Conservation (phyloP, 495 filamentous ascomycete species). For the Neurospora sp. region DNA sequence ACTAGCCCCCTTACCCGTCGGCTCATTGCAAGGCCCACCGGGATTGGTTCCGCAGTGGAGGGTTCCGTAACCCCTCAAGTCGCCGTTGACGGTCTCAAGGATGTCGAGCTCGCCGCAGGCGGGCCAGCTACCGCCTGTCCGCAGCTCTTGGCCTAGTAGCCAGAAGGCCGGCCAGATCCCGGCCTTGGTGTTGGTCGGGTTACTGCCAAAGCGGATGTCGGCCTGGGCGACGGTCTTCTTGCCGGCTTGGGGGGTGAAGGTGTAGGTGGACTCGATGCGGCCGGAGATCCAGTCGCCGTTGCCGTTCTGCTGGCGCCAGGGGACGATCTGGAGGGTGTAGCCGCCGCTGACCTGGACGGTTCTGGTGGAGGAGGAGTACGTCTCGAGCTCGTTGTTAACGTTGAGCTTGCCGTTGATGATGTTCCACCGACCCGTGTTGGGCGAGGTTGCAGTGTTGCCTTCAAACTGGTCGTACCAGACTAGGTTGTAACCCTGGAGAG, state of each 20-base stretch:
- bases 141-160: slow-evolving; percentile 36
- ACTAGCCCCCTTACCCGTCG: slow-evolving; percentile 25
- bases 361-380: slow-evolving; percentile 24
- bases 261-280: slow-evolving; percentile 35
- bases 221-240: slow-evolving; percentile 32
- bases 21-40: slow-evolving; percentile 38
- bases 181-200: slow-evolving; percentile 25
- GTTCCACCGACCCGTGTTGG: slow-evolving; percentile 32
- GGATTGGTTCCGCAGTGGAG: slow-evolving; percentile 33
- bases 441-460: slow-evolving; percentile 17
- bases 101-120: slow-evolving; percentile 42
- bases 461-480: slow-evolving; percentile 33
- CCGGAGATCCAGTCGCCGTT: slow-evolving; percentile 37
- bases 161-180: slow-evolving; percentile 48
- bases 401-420: slow-evolving; percentile 25
- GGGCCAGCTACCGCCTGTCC: slow-evolving; percentile 33
- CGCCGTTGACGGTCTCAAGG: slow-evolving; percentile 39
- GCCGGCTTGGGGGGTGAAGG: slow-evolving; percentile 33
- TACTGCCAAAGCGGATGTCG: slow-evolving; percentile 32
- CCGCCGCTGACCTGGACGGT: slow-evolving; percentile 36
- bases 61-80: slow-evolving; percentile 34
- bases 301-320: slow-evolving; percentile 23
- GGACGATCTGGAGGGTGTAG: slow-evolving; percentile 36
- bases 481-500: slow-evolving; percentile 21
- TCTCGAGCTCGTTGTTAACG: slow-evolving; percentile 37